Conservation (phyloP, 139 green algal genomes). For the Chlorella sp. region DNA sequence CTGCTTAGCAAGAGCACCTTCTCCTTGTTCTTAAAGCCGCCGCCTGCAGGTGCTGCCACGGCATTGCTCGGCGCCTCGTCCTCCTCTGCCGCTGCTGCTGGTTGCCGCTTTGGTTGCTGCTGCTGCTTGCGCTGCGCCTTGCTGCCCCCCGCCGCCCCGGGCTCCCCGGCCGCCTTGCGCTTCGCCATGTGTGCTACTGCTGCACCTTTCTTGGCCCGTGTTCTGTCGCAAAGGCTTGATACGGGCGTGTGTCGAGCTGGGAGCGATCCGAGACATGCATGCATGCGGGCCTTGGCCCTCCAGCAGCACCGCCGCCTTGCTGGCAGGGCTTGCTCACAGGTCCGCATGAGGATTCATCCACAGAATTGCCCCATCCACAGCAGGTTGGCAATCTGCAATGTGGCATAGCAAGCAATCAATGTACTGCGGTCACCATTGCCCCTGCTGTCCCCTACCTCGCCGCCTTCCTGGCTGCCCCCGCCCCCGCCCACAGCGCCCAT, state of each 20-base stretch:
- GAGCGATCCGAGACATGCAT: neutral
- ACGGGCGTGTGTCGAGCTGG: neutral
- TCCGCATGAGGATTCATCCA: no score
- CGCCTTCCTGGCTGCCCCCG: no score
- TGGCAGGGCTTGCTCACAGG: no score
- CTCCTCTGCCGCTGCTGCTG: neutral
- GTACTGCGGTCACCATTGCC: no score
- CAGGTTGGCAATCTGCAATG: neutral
- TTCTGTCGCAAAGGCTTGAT: neutral
- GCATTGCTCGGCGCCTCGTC: neutral
- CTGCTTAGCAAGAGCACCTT: slow-evolving; percentile 89
- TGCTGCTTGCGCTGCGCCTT: slow-evolving; percentile 9
- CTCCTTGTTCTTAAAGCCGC: slow-evolving; percentile 85
- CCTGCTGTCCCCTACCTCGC: no score
- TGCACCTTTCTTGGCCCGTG: no score
- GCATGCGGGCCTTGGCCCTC: neutral
- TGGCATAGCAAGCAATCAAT: no score
- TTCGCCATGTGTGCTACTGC: slow-evolving; percentile 19
- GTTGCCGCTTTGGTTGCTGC: slow-evolving; percentile 1
- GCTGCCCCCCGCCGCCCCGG: neutral
- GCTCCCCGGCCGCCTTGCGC: neutral
- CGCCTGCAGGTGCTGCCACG: neutral
- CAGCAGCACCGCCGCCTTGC: no score
- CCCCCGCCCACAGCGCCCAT: no score
- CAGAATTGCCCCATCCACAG: slow-evolving; percentile 51